These are phyloP conservation scores for Salix viminalis DNA, from an alignment of 345 rosid genomes.

Conservation along the genomic window DNA sequence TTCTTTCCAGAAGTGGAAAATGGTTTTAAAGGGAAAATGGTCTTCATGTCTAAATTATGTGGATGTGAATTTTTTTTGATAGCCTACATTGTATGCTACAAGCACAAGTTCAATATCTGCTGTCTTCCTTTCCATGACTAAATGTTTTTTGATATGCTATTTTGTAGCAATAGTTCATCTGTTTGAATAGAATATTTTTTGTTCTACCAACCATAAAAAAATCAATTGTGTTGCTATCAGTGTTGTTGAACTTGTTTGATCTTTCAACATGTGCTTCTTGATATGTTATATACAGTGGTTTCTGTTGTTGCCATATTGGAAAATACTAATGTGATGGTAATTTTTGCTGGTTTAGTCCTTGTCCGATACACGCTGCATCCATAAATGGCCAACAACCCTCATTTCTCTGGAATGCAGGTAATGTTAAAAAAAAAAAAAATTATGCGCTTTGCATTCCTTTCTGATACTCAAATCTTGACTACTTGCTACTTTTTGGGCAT, in stretches of 20 bases:
- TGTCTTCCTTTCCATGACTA: conserved; percentile 2
- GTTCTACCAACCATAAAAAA: neutral
- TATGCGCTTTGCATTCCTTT: neutral
- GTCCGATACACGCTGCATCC: conserved; percentile 23
- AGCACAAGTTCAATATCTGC: neutral
- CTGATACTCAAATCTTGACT: neutral
- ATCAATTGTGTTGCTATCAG: neutral
- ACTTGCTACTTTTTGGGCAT: neutral
- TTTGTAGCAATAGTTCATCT: neutral
- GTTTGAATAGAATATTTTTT: neutral
- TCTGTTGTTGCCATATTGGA: conserved; percentile 1
- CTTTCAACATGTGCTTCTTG: neutral
- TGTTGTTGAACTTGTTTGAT: neutral
- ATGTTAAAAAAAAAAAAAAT: neutral
- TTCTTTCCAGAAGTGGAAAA: neutral
- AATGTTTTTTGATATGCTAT: conserved; percentile 3
- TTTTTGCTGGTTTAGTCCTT: conserved; percentile 5
- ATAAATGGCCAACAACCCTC: conserved; percentile 72
- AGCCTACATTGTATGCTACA: neutral
- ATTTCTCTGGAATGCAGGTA: conserved; percentile 70
- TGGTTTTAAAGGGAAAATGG: neutral
- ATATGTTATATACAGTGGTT: neutral
- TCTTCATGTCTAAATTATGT: conserved; percentile 1
- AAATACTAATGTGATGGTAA: conserved; percentile 6
- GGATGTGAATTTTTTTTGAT: conserved; percentile 3